Conservation (phyloP, 2,329 filamentous ascomycete genomes). For the Hirsutella rhossiliensis region DNA sequence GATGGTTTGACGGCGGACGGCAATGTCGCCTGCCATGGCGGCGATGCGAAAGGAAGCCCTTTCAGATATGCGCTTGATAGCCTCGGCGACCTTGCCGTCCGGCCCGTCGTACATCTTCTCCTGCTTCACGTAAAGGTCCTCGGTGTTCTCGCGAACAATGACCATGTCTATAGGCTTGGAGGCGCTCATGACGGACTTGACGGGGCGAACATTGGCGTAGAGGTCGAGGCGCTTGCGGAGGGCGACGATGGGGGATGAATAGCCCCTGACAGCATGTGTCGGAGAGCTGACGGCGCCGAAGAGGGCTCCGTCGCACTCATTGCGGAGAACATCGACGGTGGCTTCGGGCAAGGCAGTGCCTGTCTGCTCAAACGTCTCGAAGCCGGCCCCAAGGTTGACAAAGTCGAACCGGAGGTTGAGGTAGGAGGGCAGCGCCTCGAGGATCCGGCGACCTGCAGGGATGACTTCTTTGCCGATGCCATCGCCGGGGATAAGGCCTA, state of each 20-base stretch:
- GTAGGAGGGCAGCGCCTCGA: constrained; percentile 88
- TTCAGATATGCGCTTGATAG: constrained; percentile 93
- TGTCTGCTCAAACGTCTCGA: constrained; percentile 83
- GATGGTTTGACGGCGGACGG: constrained; percentile 72
- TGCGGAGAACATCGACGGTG: constrained; percentile 79
- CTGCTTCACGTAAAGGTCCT: constrained; percentile 97
- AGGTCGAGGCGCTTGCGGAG: constrained; percentile 90
- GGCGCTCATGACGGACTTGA: constrained; percentile 66
- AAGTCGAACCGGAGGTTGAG: constrained; percentile 89
- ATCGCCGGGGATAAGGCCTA: constrained; percentile 93
- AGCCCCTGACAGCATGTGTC: constrained; percentile 79
- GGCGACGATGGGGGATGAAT: constrained; percentile 92
- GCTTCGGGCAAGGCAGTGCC: constrained; percentile 80
- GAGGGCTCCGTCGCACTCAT: constrained; percentile 88
- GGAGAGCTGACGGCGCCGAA: constrained; percentile 95
- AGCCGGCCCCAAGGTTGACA: constrained; percentile 84
- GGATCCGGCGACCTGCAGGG: constrained; percentile 78
- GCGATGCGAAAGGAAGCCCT: constrained; percentile 77
- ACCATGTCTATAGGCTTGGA: constrained; percentile 78
- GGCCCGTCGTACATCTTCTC: constrained; percentile 70
- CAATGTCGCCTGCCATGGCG: constrained; percentile 89
- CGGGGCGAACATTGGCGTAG: constrained; percentile 94
- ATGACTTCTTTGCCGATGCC: constrained; percentile 98
- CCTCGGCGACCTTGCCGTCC: constrained; percentile 81
- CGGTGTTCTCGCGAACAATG: constrained; percentile 97